Evolutionary conservation across 768 basidiomycete species (phyloP).

Genomic region (Dentipellis fragilis): DNA sequence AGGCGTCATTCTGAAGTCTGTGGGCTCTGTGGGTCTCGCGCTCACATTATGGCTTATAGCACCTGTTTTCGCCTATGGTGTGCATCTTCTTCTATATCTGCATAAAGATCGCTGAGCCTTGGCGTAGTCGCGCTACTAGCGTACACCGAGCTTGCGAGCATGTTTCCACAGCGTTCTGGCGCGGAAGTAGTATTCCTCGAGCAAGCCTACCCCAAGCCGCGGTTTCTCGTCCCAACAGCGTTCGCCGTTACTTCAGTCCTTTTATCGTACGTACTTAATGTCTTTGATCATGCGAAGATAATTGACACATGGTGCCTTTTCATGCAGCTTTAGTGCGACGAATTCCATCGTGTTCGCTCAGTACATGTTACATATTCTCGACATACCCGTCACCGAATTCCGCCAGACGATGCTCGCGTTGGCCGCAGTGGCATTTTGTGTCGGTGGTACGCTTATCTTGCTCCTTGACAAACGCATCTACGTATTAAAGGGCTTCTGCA

Average conservation of each 20-base stretch:
- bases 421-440: constrained; percentile 14
- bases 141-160: constrained; percentile 35
- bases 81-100: constrained; percentile 1
- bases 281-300: background rate
- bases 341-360: constrained; percentile 20
- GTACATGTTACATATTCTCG: constrained; percentile 14
- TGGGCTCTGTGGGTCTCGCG: constrained; percentile 19
- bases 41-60: constrained; percentile 21
- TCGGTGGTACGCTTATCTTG: constrained; percentile 8
- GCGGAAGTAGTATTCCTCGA: constrained; percentile 40
- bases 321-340: constrained; percentile 12
- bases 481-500: background rate
- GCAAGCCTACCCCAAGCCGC: constrained; percentile 31
- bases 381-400: constrained; percentile 12
- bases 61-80: constrained; percentile 15
- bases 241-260: constrained; percentile 28
- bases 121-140: constrained; percentile 1
- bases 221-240: constrained; percentile 30
- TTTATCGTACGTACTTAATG: constrained; percentile 14
- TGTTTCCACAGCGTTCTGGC: constrained; percentile 40
- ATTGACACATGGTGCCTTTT: background rate
- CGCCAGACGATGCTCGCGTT: constrained; percentile 17
- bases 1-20: constrained; percentile 16
- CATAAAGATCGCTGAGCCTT: background rate
- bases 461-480: background rate